Percentiles rank a stretch among this genome's conserved stretches.
These are phyloP conservation scores for Lepidium sativum DNA, from an alignment of 345 rosid species.

Conservation along the genomic window DNA sequence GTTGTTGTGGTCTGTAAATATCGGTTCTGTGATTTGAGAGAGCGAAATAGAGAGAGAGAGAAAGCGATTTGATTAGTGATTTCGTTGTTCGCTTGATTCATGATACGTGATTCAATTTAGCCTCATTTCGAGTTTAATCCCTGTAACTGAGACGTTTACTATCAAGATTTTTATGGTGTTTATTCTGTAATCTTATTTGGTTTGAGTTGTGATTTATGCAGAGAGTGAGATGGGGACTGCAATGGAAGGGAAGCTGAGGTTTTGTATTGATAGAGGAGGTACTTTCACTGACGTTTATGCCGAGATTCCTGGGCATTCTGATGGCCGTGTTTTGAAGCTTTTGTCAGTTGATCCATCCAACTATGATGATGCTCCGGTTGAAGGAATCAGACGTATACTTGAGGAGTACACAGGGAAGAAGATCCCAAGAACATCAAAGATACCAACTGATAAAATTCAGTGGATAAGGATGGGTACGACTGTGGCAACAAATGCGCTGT, in stretches of 20 bases:
- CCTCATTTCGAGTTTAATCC: neutral
- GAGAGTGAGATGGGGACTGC: slow-evolving; percentile 40
- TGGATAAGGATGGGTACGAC: slow-evolving; percentile 99
- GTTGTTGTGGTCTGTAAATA: neutral
- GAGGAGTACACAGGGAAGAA: slow-evolving; percentile 65
- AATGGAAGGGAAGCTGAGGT: slow-evolving; percentile 50
- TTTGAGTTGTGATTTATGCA: slow-evolving; percentile 13
- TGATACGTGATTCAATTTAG: no score
- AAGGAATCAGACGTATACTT: slow-evolving; percentile 86
- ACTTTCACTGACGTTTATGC: slow-evolving; percentile 98
- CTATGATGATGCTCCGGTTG: slow-evolving; percentile 94
- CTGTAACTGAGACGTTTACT: neutral
- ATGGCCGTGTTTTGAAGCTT: slow-evolving; percentile 75
- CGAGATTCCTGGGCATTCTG: slow-evolving; percentile 67
- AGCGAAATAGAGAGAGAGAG: neutral
- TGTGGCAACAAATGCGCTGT: slow-evolving; percentile 87
- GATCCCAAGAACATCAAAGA: slow-evolving; percentile 58
- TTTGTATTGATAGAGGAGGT: slow-evolving; percentile 94
- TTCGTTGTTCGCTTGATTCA: no score
- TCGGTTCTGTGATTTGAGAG: neutral
- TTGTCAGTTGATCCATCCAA: slow-evolving; percentile 90
- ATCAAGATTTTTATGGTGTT: neutral
- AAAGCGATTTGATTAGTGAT: neutral
- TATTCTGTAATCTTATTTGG: neutral
- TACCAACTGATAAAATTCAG: slow-evolving; percentile 84